Conservation (phyloP, 2,329 filamentous ascomycete species). For the Teratosphaeria epicoccoides region DNA sequence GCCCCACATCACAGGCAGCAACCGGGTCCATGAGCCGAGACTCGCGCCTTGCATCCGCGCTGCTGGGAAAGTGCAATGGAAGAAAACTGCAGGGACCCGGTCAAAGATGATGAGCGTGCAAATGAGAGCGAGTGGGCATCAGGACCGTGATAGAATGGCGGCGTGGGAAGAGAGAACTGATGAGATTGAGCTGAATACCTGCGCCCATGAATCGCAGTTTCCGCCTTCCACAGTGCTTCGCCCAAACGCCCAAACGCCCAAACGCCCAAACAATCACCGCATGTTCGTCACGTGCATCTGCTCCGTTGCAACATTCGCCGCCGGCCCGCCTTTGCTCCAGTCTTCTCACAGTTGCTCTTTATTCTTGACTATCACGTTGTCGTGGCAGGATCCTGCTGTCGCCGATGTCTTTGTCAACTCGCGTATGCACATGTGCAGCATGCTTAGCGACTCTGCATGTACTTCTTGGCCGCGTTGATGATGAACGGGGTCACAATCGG, state of each 20-base stretch:
- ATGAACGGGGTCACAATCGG: conserved; percentile 24
- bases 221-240: neutral
- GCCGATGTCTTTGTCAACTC: neutral
- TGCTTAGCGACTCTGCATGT: neutral
- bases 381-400: neutral
- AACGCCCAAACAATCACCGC: neutral
- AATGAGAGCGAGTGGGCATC: neutral
- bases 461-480: conserved; percentile 12
- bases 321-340: neutral
- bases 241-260: neutral
- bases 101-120: neutral
- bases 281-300: neutral
- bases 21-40: neutral
- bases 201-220: neutral
- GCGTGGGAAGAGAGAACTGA: neutral
- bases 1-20: neutral
- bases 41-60: neutral
- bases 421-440: too few species aligned
- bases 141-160: neutral
- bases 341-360: neutral
- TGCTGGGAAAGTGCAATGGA: neutral
- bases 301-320: neutral
- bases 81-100: neutral
- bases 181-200: neutral
- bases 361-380: neutral